Evolutionary conservation across 1,139 yeast species (phyloP), one percentile per base, ranked within the genome.

Genomic region (Scheffersomyces parashehatae): DNA sequence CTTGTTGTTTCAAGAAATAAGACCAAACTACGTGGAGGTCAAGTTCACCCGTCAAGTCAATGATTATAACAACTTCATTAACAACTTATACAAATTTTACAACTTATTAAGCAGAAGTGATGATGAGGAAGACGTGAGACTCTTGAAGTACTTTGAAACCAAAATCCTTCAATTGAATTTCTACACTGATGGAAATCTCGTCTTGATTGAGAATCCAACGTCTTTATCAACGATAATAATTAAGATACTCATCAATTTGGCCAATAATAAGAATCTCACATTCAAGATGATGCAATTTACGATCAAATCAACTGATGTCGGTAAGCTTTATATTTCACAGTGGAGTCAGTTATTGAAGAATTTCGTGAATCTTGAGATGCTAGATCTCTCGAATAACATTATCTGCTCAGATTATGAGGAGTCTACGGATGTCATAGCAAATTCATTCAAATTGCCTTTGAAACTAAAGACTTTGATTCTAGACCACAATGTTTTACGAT

Each of bases 281-380:
- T 48, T 45, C 9, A 65, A 68, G 42, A 44, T 71, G 34, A 48
- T 47, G 4, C 37, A 47, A 13, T 31, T 73, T 3, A 55, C 68
- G 16, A 60, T 73, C 24, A 50, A 51, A 24, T 58, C 66, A 11
- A 65, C 74, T n/a, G 73, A 71, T 42, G 64, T 73, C 3, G 77
- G 78, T 1, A 58, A 59, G 28, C 59, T 65, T 40, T 70, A 56
- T 46, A 61, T 62, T 3, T 46, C 56, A 4, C 64, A 60, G 35
- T 73, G 77, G 77, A 57, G 67, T 28, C 58, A 57, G 38, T 50
- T 71, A 8, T 60, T 73, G 33, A 44, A 47, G 10, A 52, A 60
- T 24, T 68, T 70, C 38, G 44, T 44, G 4, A 57, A 57, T 37
- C 43, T 68, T 12, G 40, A 48, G 13, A 42, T 36, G 10, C 55